A percentile compares a stretch with the other conserved stretches of the same genome.
Conservation (phyloP, 78 protist genomes). For the Isochrysis galbana region DNA sequence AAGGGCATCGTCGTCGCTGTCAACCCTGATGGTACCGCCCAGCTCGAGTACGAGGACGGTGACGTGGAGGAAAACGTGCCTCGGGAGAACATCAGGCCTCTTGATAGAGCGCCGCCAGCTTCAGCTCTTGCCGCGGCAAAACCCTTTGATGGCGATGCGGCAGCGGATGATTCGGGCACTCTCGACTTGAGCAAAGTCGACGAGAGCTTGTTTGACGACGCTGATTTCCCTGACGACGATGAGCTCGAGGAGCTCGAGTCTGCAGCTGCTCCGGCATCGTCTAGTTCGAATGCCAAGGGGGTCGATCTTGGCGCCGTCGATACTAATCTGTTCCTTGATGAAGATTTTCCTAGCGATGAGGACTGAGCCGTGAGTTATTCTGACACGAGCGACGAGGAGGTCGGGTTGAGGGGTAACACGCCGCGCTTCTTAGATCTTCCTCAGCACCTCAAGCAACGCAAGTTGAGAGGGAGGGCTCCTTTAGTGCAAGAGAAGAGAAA, state of each 20-base stretch:
- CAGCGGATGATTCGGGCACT: neutral
- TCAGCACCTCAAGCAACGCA: no score
- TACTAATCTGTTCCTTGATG: neutral
- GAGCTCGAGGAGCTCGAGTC: neutral
- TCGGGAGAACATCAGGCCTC: neutral
- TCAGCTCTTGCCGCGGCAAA: neutral
- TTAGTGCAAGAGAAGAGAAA: no score
- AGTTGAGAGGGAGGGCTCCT: no score
- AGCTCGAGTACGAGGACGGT: conserved; percentile 7
- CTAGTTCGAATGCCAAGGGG: neutral
- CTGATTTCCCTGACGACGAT: neutral
- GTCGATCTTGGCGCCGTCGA: neutral
- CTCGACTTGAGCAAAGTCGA: neutral
- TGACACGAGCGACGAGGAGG: neutral
- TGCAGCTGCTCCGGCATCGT: neutral
- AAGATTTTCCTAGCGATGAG: neutral
- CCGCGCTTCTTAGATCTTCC: no score
- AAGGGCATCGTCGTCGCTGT: neutral
- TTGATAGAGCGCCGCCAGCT: neutral
- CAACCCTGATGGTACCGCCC: neutral
- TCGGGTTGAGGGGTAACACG: no score
- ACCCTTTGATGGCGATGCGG: neutral
- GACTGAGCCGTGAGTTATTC: neutral
- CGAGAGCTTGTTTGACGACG: neutral
- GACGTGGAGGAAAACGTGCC: neutral